Percentiles rank a stretch among this genome's conserved stretches.
These are phyloP conservation scores for Ceratocystis destructans DNA, from an alignment of 2,329 filamentous ascomycete species.

Conservation along the genomic window DNA sequence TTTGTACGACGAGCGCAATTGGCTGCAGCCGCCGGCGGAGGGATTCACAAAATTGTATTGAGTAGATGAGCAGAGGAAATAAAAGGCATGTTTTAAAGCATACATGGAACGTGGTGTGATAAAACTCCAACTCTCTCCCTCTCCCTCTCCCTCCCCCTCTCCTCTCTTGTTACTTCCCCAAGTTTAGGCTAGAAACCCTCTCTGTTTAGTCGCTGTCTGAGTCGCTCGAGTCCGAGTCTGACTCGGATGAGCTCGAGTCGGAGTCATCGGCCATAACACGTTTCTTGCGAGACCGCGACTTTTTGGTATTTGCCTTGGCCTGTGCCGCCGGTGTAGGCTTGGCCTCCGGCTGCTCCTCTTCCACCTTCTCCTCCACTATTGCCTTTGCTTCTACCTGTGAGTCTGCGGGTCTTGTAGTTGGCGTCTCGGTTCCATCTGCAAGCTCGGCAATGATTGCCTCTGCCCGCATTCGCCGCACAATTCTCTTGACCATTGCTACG, in stretches of 20 bases:
- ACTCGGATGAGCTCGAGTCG: constrained; percentile 24
- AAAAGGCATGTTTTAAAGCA: constrained; percentile 2
- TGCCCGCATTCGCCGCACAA: constrained; percentile 50
- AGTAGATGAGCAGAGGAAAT: not conserved
- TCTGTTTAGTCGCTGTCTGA: constrained; percentile 16
- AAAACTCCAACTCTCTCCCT: not conserved
- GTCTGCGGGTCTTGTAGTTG: constrained; percentile 3
- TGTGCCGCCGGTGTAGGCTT: not conserved
- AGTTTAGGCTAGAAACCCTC: not conserved
- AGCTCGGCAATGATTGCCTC: constrained; percentile 44
- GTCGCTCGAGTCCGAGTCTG: constrained; percentile 27
- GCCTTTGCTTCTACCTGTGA: constrained; percentile 12
- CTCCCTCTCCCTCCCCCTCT: not conserved
- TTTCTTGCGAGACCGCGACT: constrained; percentile 22
- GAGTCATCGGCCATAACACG: constrained; percentile 23
- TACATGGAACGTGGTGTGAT: not conserved
- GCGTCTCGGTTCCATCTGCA: constrained; percentile 20
- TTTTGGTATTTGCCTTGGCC: constrained; percentile 28
- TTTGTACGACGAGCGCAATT: constrained; percentile 75
- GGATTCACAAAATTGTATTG: constrained; percentile 60
- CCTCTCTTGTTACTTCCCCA: too few relatives aligned
- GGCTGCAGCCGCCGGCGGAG: constrained; percentile 71
- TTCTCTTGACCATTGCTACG: constrained; percentile 36
- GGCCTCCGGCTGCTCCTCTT: constrained; percentile 20
- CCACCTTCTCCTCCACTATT: constrained; percentile 3